Percentiles rank a stretch among this genome's conserved stretches.
Evolutionary conservation across 805 yeast genomes (phyloP).

Genomic region (Kodamaea neixiangensis): DNA sequence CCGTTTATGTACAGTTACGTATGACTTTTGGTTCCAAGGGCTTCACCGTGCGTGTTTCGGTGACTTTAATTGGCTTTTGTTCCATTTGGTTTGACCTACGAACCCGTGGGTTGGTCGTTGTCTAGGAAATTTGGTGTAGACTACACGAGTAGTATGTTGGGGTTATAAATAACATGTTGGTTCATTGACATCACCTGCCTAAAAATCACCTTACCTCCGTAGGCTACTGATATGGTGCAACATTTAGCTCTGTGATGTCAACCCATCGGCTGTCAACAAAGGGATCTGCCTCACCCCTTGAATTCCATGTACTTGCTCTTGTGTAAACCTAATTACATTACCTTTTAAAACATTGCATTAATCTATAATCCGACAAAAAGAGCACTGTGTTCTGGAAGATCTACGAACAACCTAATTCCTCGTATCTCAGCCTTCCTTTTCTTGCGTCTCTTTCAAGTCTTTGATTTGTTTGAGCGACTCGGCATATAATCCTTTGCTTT

Average conservation of each 20-base stretch:
- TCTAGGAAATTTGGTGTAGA: not conserved
- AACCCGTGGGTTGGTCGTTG: not conserved
- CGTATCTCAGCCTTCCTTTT: not conserved
- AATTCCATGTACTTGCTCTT: not conserved
- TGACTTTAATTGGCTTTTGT: not conserved
- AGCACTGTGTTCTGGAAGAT: not conserved
- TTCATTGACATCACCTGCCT: not conserved
- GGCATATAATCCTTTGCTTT: constrained; percentile 6
- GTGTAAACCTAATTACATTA: not conserved
- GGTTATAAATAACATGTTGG: not conserved
- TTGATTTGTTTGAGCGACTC: constrained; percentile 5
- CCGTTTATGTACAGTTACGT: not conserved
- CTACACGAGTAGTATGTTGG: not conserved
- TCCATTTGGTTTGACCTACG: too few species aligned
- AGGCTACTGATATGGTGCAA: too few species aligned
- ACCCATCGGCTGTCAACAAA: not conserved
- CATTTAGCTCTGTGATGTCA: not conserved
- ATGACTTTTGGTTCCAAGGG: not conserved
- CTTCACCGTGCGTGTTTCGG: not conserved
- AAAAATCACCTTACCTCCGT: not conserved
- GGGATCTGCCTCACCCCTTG: not conserved
- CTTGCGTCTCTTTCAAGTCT: not conserved
- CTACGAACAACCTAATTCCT: not conserved
- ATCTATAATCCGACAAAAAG: not conserved
- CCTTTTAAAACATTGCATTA: not conserved